Percentiles rank a stretch among this genome's conserved stretches.
phyloP scores from a whole-genome alignment of 2,329 filamentous ascomycete genomes.

The Fonsecaea nubica region DNA sequence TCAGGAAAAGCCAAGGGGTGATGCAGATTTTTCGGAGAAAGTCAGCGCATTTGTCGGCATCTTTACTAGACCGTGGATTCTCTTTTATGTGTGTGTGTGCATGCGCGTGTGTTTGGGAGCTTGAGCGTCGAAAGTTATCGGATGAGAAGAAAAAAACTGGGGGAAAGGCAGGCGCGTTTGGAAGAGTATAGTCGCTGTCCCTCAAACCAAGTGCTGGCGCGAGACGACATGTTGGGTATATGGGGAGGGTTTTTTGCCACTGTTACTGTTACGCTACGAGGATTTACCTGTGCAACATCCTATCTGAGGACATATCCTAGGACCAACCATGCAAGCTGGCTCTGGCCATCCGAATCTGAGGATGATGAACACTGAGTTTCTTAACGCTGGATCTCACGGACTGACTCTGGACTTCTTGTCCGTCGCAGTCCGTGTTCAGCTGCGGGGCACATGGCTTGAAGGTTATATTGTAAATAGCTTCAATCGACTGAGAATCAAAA shows the following conservation, averaged over 20 bases:
- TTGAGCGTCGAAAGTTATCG: constrained; percentile 11
- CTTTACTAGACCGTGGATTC: constrained; percentile 16
- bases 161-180: constrained; percentile 20
- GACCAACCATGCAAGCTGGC: background rate
- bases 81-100: constrained; percentile 3
- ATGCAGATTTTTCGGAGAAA: constrained; percentile 3
- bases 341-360: background rate
- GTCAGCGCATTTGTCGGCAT: constrained; percentile 25
- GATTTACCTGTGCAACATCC: background rate
- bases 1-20: constrained; percentile 6
- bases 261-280: constrained; percentile 12
- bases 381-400: background rate
- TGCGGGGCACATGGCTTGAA: background rate
- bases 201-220: constrained; percentile 37
- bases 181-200: constrained; percentile 19
- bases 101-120: constrained; percentile 16
- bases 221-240: constrained; percentile 27
- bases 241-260: constrained; percentile 27
- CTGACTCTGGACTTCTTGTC: background rate
- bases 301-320: background rate
- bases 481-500: background rate
- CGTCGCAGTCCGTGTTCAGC: background rate
- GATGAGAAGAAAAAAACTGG: constrained; percentile 16
- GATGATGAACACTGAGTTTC: background rate
- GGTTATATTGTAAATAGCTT: background rate